These are phyloP conservation scores for Candida hispaniensis DNA, from an alignment of 805 yeast species.

Conservation along the genomic window DNA sequence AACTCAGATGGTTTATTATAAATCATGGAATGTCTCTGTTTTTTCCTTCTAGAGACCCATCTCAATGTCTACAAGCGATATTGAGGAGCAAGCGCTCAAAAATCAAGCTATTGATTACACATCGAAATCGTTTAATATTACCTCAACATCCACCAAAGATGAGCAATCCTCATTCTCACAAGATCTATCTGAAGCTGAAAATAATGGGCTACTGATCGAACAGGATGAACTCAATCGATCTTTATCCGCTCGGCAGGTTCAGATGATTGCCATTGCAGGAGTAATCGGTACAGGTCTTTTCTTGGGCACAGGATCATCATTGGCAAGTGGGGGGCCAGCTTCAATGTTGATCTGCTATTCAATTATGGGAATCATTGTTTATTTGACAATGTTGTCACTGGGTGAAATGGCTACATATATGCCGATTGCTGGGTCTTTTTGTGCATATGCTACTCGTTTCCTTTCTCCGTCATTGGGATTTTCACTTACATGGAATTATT, in stretches of 20 bases:
- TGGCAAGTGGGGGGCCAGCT: constrained; percentile 43
- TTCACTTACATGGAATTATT: constrained; percentile 40
- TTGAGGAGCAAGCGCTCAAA: too few species aligned
- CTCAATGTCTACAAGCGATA: too few species aligned
- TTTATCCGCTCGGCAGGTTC: constrained; percentile 38
- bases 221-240: constrained; percentile 20
- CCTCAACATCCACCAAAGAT: too few species aligned
- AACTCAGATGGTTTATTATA: too few species aligned
- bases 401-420: constrained; percentile 48
- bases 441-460: constrained; percentile 40
- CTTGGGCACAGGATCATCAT: constrained; percentile 40
- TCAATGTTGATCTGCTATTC: constrained; percentile 41
- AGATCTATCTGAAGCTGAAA: too few species aligned
- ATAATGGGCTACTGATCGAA: constrained; percentile 4
- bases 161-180: too few species aligned
- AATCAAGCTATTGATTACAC: too few species aligned
- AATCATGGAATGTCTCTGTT: too few species aligned
- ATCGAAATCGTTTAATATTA: too few species aligned
- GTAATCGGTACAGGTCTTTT: constrained; percentile 63
- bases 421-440: constrained; percentile 47
- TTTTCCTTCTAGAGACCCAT: too few species aligned
- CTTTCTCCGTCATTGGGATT: constrained; percentile 44
- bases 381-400: constrained; percentile 41
- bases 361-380: constrained; percentile 42
- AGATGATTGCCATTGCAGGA: constrained; percentile 67